These are phyloP conservation scores for Brassica juncea DNA, from an alignment of 345 rosid genomes.

Conservation along the genomic window DNA sequence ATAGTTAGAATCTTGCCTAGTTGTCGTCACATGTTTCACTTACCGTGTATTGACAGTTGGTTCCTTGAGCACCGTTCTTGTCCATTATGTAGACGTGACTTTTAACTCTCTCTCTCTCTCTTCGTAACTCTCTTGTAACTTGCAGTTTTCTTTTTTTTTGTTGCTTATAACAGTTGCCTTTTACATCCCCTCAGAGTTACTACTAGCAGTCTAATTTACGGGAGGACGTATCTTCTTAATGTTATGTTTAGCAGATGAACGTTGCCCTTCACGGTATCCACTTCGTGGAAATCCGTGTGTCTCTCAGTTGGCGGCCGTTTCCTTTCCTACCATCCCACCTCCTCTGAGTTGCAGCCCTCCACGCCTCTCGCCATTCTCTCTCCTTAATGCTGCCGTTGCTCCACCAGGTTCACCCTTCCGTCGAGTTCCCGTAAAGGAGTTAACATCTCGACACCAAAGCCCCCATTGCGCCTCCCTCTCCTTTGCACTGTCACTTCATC, in stretches of 20 bases:
- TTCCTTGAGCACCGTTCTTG: slow-evolving; percentile 81
- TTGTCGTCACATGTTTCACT: slow-evolving; percentile 95
- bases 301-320: no score
- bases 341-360: no score
- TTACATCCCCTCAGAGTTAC: not conserved
- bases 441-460: no score
- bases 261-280: no score
- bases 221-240: not conserved
- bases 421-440: no score
- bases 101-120: slow-evolving; percentile 39
- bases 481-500: no score
- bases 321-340: no score
- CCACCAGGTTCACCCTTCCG: no score
- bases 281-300: no score
- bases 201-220: not conserved
- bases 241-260: slow-evolving; percentile 14
- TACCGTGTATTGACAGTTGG: slow-evolving; percentile 96
- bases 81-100: slow-evolving; percentile 91
- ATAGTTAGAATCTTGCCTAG: slow-evolving; percentile 86
- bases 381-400: no score
- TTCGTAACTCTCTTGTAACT: slow-evolving; percentile 20
- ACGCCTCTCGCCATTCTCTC: no score
- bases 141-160: slow-evolving; percentile 7
- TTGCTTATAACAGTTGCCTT: not conserved
- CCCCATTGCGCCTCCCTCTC: no score